Conservation (phyloP, 192 early-diverging fungal species). For the Linderina pennispora region DNA sequence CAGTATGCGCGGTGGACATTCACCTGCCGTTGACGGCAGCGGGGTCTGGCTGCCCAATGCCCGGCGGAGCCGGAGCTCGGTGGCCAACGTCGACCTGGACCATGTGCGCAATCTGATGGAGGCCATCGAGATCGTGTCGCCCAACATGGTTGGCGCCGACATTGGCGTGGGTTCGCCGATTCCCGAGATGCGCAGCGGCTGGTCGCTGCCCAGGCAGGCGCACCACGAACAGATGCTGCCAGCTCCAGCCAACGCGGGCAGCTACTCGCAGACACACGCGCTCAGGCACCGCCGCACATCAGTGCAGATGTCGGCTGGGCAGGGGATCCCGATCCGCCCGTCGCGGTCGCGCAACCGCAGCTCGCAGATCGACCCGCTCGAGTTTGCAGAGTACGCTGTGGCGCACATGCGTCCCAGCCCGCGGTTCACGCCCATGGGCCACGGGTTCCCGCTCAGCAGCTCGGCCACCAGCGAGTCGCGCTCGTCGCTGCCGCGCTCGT, state of each 20-base stretch:
- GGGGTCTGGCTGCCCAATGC: conserved; percentile 2
- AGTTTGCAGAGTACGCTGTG: conserved; percentile 36
- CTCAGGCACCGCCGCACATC: conserved; percentile 27
- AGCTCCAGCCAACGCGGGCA: neutral
- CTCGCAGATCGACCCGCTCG: conserved; percentile 23
- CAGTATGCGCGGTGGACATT: conserved; percentile 18
- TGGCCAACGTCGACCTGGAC: conserved; percentile 16
- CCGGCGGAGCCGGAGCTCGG: conserved; percentile 4
- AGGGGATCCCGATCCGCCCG: conserved; percentile 24
- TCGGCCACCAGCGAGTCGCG: conserved; percentile 20
- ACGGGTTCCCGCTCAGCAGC: conserved; percentile 14
- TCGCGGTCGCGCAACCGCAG: conserved; percentile 10
- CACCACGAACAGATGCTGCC: conserved; percentile 11
- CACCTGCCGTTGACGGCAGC: conserved; percentile 19
- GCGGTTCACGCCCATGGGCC: conserved; percentile 34
- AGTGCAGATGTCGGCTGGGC: conserved; percentile 8
- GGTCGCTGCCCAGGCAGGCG: conserved; percentile 29
- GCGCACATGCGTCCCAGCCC: conserved; percentile 33
- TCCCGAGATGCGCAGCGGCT: conserved; percentile 26
- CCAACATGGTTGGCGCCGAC: conserved; percentile 28
- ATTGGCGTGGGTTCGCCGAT: conserved; percentile 22
- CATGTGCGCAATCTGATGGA: conserved; percentile 37
- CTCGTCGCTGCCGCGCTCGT: conserved; percentile 27
- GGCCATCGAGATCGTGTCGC: conserved; percentile 32
- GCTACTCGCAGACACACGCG: conserved; percentile 15